These are phyloP conservation scores for Phytophthora multivora DNA, from an alignment of 352 stramenopile species.

Conservation along the genomic window DNA sequence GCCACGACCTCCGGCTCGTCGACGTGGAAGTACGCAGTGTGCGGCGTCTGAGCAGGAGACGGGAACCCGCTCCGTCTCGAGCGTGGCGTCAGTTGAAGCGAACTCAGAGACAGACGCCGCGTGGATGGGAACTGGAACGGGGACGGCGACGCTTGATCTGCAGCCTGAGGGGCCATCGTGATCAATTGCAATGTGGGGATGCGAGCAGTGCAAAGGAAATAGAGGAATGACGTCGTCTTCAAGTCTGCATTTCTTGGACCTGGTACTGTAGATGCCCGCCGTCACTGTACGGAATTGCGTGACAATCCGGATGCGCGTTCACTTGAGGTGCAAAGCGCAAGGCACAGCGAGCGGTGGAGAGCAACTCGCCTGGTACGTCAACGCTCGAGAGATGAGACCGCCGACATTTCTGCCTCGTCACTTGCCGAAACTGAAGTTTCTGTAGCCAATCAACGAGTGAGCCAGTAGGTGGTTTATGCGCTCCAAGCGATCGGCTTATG, in stretches of 20 bases:
- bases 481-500: constrained; percentile 13
- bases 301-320: not conserved
- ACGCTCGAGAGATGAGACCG: constrained; percentile 12
- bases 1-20: constrained; percentile 27
- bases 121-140: constrained; percentile 8
- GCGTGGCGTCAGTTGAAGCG: constrained; percentile 30
- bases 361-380: constrained; percentile 11
- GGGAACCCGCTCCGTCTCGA: constrained; percentile 21
- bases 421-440: constrained; percentile 26
- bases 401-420: constrained; percentile 29
- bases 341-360: constrained; percentile 1
- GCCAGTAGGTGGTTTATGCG: constrained; percentile 24
- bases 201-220: constrained; percentile 14
- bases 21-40: constrained; percentile 28
- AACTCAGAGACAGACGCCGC: constrained; percentile 24
- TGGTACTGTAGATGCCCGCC: too few species aligned
- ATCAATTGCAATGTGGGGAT: not conserved
- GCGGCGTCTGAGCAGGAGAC: constrained; percentile 24
- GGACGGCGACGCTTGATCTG: constrained; percentile 18
- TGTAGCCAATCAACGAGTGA: constrained; percentile 27
- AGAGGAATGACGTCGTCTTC: constrained; percentile 24
- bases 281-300: too few species aligned
- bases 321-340: constrained; percentile 27
- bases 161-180: constrained; percentile 22
- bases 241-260: too few species aligned